Base-by-base conservation (phyloP, 2,329 filamentous ascomycete genomes). In the Alternaria infectoria region DNA sequence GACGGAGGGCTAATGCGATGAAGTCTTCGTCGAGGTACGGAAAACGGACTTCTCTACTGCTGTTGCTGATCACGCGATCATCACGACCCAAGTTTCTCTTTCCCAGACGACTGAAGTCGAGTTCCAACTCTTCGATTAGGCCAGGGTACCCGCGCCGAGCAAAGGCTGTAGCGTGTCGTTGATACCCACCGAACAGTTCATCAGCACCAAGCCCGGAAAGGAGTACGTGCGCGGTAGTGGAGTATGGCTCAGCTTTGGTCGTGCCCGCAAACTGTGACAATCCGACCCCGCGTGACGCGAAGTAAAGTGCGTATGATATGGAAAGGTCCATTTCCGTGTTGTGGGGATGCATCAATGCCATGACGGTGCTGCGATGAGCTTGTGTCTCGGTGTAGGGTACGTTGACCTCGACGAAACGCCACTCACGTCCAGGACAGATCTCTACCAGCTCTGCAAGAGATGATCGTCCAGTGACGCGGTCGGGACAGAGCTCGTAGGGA, bases 311-410 rank as follows among this genome's bases (percentile, higher is more conserved):
- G 71, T 88, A 91, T 0, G 92, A 91, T 71, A 99, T 99, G 4
- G 96, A 99, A 1, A 99, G 85, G 74, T 99, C 96, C 96, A 99
- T 99, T 80, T 99, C 96, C 0, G 96, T 99, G 69, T 97, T 95
- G 80, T 99, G 96, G 0, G 96, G 96, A 70, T 91, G 86, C 78
- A 99, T 97, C 17, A 99, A 84, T 3, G 88, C 86, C 40, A 94
- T 86, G 19, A 99, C 87, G 25, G 85, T 86, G 4, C 85, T 74
- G 65, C 92, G 88, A 72, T 97, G 91, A 3, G 85, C 84, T 46
- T 89, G 76, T 0, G 90, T 91, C 71, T 96, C 91, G 6, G 84
- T 76, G 76, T 95, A 97, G 0, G 95, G 91, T 26, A 99, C 84
- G 74, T 99, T 91, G 59, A 97, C 86, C 84, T 89, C 87, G 43